Base-by-base conservation (phyloP, 192 early-diverging fungal species). In the Entomortierella lignicola region DNA sequence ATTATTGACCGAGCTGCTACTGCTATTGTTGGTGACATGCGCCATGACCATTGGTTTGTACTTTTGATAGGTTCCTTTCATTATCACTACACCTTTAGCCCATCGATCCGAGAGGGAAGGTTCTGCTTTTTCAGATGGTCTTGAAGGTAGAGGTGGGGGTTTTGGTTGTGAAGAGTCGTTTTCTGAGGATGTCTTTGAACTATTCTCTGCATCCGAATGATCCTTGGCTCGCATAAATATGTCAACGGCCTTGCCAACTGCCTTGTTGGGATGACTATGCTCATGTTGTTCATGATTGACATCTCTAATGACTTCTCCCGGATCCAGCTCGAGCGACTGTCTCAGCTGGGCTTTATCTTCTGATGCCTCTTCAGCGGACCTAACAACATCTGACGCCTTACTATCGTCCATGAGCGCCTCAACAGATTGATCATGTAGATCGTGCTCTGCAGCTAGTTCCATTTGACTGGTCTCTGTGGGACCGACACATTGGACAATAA, bases 401-500 rank as follows among this genome's bases (percentile, higher is more conserved):
- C 55, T 23, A 31, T 64, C 72, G 21, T 60, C 44, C 21, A 61
- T 37, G 37, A 81, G 69, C 1, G 60, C 60, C 21, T 74, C 56
- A 5, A 77, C 73, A 4, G 66, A 31, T 21, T 77, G 59, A 57
- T 82, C 67, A 17, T 61, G 60, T 5, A 61, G 65, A 15, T 74
- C 63, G 13, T 71, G 43, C 17, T 83, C 80, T 5, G 48, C 60
- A 7, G 65, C 67, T 2, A 82, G 58, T 23, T 84, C 81, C 71
- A 82, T 82, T 17, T 70, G 66, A 11, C 50, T 62, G 13, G 77
- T 73, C 25, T 66, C 69, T 20, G 82, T 72, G 8, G 85, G 42
- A 4, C 90, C 91, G 0, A 84, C 50, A 30, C 86, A 81, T 18
- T 86, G 74, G 23, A 92, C 83, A 4, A 48, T 69, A 47, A 87